These are phyloP conservation scores for Acer saccharum DNA, from an alignment of 345 rosid species.

Conservation along the genomic window DNA sequence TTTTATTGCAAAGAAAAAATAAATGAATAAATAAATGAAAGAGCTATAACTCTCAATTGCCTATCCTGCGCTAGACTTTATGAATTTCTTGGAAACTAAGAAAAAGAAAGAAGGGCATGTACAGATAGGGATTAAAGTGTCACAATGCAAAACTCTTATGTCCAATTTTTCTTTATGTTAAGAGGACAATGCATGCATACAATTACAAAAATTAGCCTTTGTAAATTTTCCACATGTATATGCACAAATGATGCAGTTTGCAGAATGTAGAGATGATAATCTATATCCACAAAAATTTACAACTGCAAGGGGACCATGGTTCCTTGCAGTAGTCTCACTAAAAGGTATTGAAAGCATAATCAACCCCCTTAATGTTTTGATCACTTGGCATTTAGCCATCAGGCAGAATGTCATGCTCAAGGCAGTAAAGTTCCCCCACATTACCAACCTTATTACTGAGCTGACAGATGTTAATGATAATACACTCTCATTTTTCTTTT, in stretches of 20 bases:
- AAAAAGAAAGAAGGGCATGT: background rate
- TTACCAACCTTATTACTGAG: background rate
- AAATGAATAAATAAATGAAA: background rate
- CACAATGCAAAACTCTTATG: background rate
- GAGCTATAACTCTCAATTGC: no score
- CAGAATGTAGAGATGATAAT: background rate
- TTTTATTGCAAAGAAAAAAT: background rate
- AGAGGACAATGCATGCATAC: background rate
- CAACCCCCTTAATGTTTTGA: background rate
- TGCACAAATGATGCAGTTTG: background rate
- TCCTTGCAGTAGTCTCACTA: background rate
- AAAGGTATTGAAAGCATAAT: background rate
- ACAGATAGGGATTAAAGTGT: background rate
- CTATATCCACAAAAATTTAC: background rate
- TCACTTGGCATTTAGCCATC: background rate
- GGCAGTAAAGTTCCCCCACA: background rate
- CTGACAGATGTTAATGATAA: background rate
- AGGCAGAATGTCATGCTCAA: background rate
- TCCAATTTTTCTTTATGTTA: background rate
- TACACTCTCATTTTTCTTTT: background rate
- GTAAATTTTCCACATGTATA: background rate
- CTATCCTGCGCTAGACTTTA: background rate
- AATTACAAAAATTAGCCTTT: background rate
- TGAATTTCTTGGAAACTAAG: background rate
- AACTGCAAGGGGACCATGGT: background rate